Evolutionary conservation across 495 filamentous ascomycete species (phyloP), one percentile per base, ranked within the genome.

Genomic region (Aspergillus ellipticus): DNA sequence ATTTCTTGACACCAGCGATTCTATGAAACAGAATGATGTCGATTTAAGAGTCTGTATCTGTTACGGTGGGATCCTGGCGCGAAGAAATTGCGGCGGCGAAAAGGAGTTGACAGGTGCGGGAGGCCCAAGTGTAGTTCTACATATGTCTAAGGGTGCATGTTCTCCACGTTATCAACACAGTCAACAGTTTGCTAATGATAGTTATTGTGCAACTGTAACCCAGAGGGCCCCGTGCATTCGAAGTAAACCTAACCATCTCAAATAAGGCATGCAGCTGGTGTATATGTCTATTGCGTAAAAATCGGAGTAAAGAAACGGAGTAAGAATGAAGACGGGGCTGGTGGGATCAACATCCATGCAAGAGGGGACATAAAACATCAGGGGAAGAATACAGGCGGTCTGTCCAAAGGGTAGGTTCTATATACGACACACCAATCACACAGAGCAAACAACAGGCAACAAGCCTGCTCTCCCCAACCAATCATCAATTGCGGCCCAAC

Each of bases 401-500:
- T 39, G 35, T n/a, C 35, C 35, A 13, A 33, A 39, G 13, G 35
- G 13, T 28, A 28, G 24, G 7, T 15, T 39, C 35, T 39, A 39
- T 39, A 39, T 39, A 39, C 13, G 13, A 33, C 9, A 13, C 31
- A 7, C 1, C n/a, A 13, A 39, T n/a, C 24, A 28, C 4, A 28
- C 24, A n/a, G n/a, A n/a, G n/a, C n/a, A n/a, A n/a, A n/a, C n/a
- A n/a, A n/a, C n/a, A n/a, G n/a, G n/a, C n/a, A n/a, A n/a, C n/a
- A n/a, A n/a, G n/a, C n/a, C n/a, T n/a, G n/a, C n/a, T n/a, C n/a
- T n/a, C n/a, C n/a, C n/a, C 9, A 19, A 19, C 15, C 7, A 47
- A 22, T 26, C 19, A 19, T 8, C 71, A 78, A 72, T 90, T 85
- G 51, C 94, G 79, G 11, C 94, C 94, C 21, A 96, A 70, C 41